These are phyloP conservation scores for Leishmania major DNA, from an alignment of 208 protist species.

Conservation along the genomic window DNA sequence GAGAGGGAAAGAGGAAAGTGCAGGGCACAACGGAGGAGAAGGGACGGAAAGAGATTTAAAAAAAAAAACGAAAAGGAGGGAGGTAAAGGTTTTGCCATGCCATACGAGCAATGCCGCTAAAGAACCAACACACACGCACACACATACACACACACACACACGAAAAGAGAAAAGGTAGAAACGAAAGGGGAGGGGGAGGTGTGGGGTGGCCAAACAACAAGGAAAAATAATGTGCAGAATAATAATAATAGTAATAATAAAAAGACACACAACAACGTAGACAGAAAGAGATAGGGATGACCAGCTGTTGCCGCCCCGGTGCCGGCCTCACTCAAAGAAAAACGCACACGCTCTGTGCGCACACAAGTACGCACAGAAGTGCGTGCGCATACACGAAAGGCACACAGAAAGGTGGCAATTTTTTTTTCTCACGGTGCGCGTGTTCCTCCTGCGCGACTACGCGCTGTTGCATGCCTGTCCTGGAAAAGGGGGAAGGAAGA, in stretches of 20 bases:
- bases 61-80: background rate
- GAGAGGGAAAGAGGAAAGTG: background rate
- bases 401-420: background rate
- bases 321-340: background rate
- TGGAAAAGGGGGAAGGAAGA: slow-evolving; percentile 6
- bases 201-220: background rate
- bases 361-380: background rate
- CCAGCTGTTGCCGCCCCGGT: background rate
- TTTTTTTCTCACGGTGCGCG: background rate
- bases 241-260: background rate
- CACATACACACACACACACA: background rate
- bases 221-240: background rate
- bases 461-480: background rate
- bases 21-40: background rate
- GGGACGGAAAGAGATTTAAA: background rate
- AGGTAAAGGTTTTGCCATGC: background rate
- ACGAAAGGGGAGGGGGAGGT: background rate
- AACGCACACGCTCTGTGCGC: background rate
- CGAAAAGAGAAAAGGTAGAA: background rate
- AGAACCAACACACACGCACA: background rate
- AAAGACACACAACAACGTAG: background rate
- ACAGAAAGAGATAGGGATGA: background rate
- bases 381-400: background rate
- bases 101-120: background rate
- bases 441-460: background rate